Evolutionary conservation across 2,329 filamentous ascomycete species (phyloP), one percentile per base, ranked within the genome.

Genomic region (Paracamarosporium sp.): DNA sequence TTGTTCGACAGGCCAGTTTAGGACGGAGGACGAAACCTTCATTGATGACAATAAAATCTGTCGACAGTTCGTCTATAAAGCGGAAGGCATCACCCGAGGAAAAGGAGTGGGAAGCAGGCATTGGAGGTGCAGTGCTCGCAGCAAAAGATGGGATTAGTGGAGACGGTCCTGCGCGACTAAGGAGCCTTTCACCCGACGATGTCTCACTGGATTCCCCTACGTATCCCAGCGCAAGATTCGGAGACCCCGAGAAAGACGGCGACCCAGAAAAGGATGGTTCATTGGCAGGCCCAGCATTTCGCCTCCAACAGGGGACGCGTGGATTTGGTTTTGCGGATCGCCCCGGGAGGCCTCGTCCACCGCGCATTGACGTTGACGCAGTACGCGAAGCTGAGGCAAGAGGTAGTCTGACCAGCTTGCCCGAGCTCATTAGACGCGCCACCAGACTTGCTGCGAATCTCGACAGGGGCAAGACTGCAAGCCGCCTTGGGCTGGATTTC

Each of bases 351-450:
- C 74, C 72, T 55, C 70, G 80, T 56, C 93, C 94, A 30, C 90
- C 92, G 3, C 86, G 86, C 33, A 80, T 97, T 4, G 88, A 97
- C 70, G 89, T 97, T 24, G 89, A 93, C 70, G 91, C 91, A 4
- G 90, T 96, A 3, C 86, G 88, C 63, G 88, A 90, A 50, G 91
- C 91, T 15, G 92, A 97, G 75, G 86, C 90, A 1, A 87, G 95
- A 69, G 93, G 92, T 4, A 97, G 93, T 73, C 82, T 97, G 62
- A 98, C 95, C 1, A 97, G 93, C 76, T 80, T 99, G 57, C 90
- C 93, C 0, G 95, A 98, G 73, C 80, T 99, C 59, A 98, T 99
- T 65, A 85, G 88, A 69, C 87, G 95, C 66, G 95, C 95, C 11
- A 98, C 94, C 0, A 88, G 87, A 63, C 81, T 98, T 35, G 94